A percentile compares a stretch with the other conserved stretches of the same genome.
These are phyloP conservation scores for Lactarius trivialis DNA, from an alignment of 768 basidiomycete species.

Conservation along the genomic window DNA sequence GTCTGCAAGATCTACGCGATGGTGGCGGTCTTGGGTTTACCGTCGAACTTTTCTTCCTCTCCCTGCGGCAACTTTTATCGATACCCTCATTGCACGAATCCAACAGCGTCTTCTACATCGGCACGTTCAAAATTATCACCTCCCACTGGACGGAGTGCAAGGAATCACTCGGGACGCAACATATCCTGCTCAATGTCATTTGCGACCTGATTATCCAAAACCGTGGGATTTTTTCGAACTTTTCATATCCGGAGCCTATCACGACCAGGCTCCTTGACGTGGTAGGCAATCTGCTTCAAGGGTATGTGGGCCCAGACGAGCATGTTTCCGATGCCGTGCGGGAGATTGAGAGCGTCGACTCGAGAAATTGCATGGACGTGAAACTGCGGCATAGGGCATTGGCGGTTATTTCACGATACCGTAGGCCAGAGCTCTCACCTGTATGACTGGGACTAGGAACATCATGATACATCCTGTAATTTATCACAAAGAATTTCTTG, in stretches of 20 bases:
- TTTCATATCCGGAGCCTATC: neutral
- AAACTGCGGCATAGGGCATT: neutral
- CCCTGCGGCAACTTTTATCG: neutral
- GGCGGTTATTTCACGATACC: neutral
- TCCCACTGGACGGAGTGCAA: neutral
- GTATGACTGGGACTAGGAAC: neutral
- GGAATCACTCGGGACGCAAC: neutral
- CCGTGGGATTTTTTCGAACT: neutral
- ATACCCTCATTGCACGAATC: neutral
- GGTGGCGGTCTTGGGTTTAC: neutral
- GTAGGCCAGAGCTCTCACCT: neutral
- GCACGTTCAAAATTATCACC: neutral
- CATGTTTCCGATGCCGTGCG: neutral
- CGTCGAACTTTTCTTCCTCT: neutral
- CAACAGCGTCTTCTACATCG: neutral
- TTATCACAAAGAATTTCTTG: neutral
- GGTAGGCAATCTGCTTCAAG: neutral
- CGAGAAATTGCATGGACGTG: neutral
- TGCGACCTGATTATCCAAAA: neutral
- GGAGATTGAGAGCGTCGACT: neutral
- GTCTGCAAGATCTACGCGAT: neutral
- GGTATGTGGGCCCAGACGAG: neutral
- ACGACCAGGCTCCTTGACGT: neutral
- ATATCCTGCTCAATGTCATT: neutral
- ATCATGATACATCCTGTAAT: neutral